These are phyloP conservation scores for Begonia fuchsioides DNA, from an alignment of 306 rosid species.

Conservation along the genomic window DNA sequence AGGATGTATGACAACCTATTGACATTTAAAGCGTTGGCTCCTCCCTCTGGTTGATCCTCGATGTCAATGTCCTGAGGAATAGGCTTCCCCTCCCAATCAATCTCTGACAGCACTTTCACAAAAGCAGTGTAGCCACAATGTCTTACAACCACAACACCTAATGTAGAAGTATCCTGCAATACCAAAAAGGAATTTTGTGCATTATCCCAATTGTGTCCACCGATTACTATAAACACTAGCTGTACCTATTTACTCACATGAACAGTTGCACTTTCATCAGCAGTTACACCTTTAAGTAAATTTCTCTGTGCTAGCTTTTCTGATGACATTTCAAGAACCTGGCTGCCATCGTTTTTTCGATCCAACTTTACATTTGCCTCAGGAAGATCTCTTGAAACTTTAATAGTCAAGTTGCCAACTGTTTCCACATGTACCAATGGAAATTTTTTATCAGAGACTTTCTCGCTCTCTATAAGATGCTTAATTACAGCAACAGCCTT, in stretches of 20 bases:
- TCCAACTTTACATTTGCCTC: slow-evolving; percentile 74
- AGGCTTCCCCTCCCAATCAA: slow-evolving; percentile 35
- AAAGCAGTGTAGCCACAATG: slow-evolving; percentile 94
- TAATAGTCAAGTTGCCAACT: slow-evolving; percentile 56
- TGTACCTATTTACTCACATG: slow-evolving; percentile 46
- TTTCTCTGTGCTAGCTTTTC: slow-evolving; percentile 75
- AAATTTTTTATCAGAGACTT: slow-evolving; percentile 17
- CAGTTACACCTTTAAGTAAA: slow-evolving; percentile 92
- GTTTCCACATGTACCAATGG: slow-evolving; percentile 42
- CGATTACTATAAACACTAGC: slow-evolving; percentile 2
- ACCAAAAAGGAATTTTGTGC: slow-evolving; percentile 16
- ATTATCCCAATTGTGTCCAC: not conserved
- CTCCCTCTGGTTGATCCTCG: slow-evolving; percentile 96
- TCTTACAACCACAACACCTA: slow-evolving; percentile 71
- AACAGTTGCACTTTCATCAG: slow-evolving; percentile 97
- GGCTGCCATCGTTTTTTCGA: slow-evolving; percentile 75
- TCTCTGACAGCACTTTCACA: slow-evolving; percentile 60
- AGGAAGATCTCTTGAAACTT: slow-evolving; percentile 63
- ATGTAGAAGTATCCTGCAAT: slow-evolving; percentile 71
- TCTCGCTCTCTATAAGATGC: slow-evolving; percentile 27
- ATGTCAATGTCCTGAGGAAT: slow-evolving; percentile 60
- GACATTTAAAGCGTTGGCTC: slow-evolving; percentile 84
- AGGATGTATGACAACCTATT: slow-evolving; percentile 45
- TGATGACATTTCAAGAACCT: slow-evolving; percentile 50
- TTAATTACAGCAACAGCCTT: slow-evolving; percentile 68